A percentile compares a stretch with the other conserved stretches of the same genome.
Conservation (phyloP, 2,329 filamentous ascomycete genomes). For the Cladophialophora carrionii region DNA sequence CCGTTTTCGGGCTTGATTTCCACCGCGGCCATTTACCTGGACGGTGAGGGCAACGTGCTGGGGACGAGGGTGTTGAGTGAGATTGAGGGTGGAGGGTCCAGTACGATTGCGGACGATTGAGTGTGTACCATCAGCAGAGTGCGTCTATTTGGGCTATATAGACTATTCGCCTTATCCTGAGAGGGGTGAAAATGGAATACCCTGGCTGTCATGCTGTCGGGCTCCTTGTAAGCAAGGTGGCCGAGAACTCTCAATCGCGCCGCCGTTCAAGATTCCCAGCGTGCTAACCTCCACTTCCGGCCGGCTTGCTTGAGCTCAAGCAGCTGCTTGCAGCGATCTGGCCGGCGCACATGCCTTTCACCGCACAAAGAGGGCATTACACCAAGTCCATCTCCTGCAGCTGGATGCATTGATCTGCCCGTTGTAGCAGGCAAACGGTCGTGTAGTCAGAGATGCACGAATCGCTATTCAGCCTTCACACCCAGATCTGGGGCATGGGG, state of each 20-base stretch:
- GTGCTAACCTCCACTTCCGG: neutral
- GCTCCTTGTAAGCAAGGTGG: neutral
- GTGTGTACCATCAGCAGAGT: neutral
- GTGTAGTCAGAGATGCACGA: neutral
- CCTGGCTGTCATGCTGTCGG: too few relatives aligned
- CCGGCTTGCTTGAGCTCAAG: too few relatives aligned
- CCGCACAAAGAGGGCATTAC: neutral
- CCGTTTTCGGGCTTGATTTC: constrained; percentile 56
- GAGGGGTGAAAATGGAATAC: too few relatives aligned
- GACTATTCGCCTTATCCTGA: too few relatives aligned
- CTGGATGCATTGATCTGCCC: neutral
- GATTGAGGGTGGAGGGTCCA: constrained; percentile 57
- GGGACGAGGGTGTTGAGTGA: constrained; percentile 59
- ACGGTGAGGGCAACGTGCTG: constrained; percentile 53
- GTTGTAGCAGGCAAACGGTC: neutral
- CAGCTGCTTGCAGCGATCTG: neutral
- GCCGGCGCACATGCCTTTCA: neutral
- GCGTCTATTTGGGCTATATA: too few relatives aligned
- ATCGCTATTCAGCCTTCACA: neutral
- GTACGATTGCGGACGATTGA: constrained; percentile 52
- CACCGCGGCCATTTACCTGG: constrained; percentile 55
- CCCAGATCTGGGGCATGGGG: neutral
- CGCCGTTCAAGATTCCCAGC: neutral
- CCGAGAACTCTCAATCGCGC: neutral
- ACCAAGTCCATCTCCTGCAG: neutral